A percentile compares a stretch with the other conserved stretches of the same genome.
Evolutionary conservation across 345 rosid genomes (phyloP).

Genomic region (Rhodamnia rubescens): DNA sequence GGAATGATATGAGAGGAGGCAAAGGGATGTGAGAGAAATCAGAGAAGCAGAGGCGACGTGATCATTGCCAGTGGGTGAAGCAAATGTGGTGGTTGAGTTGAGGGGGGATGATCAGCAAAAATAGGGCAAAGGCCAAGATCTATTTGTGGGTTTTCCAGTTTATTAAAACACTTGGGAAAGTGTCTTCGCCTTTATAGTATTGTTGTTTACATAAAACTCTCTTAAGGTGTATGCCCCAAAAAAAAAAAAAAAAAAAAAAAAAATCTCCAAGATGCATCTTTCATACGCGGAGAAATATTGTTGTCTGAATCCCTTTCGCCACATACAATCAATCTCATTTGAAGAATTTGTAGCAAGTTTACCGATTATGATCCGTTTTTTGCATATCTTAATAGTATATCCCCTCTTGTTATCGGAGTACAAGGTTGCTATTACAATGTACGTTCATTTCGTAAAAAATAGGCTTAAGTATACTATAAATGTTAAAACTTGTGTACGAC

Average conservation of each 20-base stretch:
- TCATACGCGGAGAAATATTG: background rate
- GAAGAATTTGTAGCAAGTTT: too few relatives aligned
- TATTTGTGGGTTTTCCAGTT: background rate
- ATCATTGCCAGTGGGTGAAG: background rate
- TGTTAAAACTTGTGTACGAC: too few relatives aligned
- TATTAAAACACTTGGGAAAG: background rate
- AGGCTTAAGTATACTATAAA: too few relatives aligned
- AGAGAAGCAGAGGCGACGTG: background rate
- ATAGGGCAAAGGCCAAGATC: background rate
- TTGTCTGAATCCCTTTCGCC: background rate
- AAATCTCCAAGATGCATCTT: background rate
- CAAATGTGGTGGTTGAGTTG: background rate
- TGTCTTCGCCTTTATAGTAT: background rate
- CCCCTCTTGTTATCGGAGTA: too few relatives aligned
- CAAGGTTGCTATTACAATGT: background rate
- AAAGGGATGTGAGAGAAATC: background rate
- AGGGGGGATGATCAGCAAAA: background rate
- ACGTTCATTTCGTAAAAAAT: background rate
- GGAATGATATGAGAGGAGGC: background rate
- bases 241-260: too few relatives aligned
- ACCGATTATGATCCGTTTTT: too few relatives aligned
- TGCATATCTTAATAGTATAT: too few relatives aligned
- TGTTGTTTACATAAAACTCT: background rate
- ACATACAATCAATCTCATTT: background rate
- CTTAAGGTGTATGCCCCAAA: too few relatives aligned